Percentiles rank a stretch among this genome's conserved stretches.
phyloP scores from a whole-genome alignment of 257 asterid species.

The Catharanthus roseus region DNA sequence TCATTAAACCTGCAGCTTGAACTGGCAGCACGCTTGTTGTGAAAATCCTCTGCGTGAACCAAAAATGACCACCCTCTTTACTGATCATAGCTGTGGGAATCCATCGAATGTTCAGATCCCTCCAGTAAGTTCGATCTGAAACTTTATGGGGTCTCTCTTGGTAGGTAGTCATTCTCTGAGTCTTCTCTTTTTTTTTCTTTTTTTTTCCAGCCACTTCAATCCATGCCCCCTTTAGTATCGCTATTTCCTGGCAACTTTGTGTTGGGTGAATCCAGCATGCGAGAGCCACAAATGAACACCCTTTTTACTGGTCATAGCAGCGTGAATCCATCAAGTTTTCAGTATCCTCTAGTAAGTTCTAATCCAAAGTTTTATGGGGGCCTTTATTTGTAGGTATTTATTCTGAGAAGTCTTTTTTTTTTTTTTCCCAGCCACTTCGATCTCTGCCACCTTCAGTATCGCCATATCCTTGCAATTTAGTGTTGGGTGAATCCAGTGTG shows the following conservation, averaged over 20 bases:
- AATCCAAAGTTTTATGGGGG: neutral
- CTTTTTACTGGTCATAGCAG: constrained; percentile 71
- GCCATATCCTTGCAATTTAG: constrained; percentile 11
- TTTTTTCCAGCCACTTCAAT: constrained; percentile 27
- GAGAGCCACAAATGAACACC: constrained; percentile 49
- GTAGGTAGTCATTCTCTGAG: no score
- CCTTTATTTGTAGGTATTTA: neutral
- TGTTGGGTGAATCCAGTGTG: constrained; percentile 14
- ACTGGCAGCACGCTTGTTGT: constrained; percentile 80
- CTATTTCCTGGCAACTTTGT: constrained; percentile 21
- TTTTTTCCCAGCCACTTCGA: constrained; percentile 27
- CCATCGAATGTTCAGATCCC: constrained; percentile 26
- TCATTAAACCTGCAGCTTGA: constrained; percentile 51
- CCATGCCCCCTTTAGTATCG: constrained; percentile 10
- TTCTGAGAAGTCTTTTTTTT: neutral
- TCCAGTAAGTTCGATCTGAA: constrained; percentile 27
- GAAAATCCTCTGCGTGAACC: constrained; percentile 60
- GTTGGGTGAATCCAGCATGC: constrained; percentile 55
- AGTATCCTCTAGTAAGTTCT: constrained; percentile 32
- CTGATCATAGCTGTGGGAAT: constrained; percentile 61
- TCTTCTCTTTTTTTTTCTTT: constrained; percentile 7
- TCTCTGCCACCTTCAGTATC: constrained; percentile 13
- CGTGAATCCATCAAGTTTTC: constrained; percentile 27
- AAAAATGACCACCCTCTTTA: constrained; percentile 47
- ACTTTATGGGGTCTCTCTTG: constrained; percentile 3